A percentile compares a stretch with the other conserved stretches of the same genome.
Evolutionary conservation across 2,329 filamentous ascomycete species (phyloP).

Genomic region (Aspergillus brunneoviolaceus): DNA sequence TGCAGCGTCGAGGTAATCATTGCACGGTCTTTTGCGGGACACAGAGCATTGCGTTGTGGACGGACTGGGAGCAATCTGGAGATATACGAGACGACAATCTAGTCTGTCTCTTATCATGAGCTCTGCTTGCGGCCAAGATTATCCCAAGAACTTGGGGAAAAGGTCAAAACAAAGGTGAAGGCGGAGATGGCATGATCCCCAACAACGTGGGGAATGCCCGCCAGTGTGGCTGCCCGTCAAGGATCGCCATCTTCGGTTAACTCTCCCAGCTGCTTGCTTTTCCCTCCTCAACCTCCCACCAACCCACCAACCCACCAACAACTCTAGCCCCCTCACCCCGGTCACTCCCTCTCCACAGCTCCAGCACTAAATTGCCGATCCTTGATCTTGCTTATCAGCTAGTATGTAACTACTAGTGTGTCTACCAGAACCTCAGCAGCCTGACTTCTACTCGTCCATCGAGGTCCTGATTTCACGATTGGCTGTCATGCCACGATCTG

Average conservation of each 20-base stretch:
- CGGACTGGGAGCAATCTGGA: not conserved
- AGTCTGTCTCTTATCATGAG: not conserved
- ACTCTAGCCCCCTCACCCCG: no score
- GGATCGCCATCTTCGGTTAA: not conserved
- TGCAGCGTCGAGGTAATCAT: not conserved
- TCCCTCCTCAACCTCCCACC: not conserved
- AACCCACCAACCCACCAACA: no score
- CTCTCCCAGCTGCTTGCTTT: not conserved
- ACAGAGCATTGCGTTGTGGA: not conserved
- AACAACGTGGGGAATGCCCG: not conserved
- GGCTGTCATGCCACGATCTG: not conserved
- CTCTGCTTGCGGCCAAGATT: not conserved
- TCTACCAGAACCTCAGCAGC: not conserved
- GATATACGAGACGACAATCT: not conserved
- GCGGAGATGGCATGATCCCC: not conserved
- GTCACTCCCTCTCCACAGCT: not conserved
- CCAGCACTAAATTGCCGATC: not conserved
- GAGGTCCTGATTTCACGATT: not conserved
- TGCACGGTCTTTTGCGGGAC: not conserved
- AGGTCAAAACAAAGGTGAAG: not conserved
- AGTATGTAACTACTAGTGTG: not conserved
- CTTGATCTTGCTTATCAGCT: not conserved
- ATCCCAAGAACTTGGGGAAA: not conserved
- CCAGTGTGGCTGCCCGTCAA: not conserved
- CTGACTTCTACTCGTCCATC: not conserved